Base-by-base conservation (phyloP, 257 asterid species). In the Schizonepeta tenuifolia region DNA sequence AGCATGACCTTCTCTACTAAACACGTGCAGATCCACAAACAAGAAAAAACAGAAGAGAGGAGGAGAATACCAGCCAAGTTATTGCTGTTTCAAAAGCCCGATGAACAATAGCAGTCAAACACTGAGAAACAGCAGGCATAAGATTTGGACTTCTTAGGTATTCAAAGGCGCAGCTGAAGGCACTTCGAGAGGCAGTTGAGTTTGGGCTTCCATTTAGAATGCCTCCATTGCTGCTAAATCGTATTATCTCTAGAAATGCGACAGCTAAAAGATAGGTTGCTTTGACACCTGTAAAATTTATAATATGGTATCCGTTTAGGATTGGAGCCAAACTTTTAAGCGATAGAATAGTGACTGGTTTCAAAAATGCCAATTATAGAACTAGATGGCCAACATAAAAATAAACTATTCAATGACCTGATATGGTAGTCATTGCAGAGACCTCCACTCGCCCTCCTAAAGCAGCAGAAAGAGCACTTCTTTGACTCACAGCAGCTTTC, bases 231-330 rank as follows among this genome's bases (percentile, higher is more conserved):
- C 99, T 95, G 80, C 92, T 92, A 83, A 95, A 95, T 62, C 99
- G 85, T 80, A 88, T 92, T 73, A 95, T 92, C 93, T 95, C 99
- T 72, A 95, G 67, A 80, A 90, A 90, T 35, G 98, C 92, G 44
- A 95, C 99, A n/a, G 99, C 99, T 78, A 92, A 87, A 77, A 95
- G 99, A 85, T 95, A 95, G 49, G 97, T 95, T 75, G 99, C 96
- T 86, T 95, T 95, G 81, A 95, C 99, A 76, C 99, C 99, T 95
- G 85, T 38, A 82, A 61, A 81, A 80, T 64, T 36, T 79, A 82
- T 59, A 73, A 78, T 21, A 69, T 53, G 72, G 72, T 67, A 67
- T 18, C 64, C 70, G 15, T 50, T 78, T 36, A 75, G 70, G 54
- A 64, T 24, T 75, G 31, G 63, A 65, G 58, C 70, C 72, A 55